Base-by-base conservation (phyloP, 371 early-diverging fungal genomes). In the Mortierella sp. region DNA sequence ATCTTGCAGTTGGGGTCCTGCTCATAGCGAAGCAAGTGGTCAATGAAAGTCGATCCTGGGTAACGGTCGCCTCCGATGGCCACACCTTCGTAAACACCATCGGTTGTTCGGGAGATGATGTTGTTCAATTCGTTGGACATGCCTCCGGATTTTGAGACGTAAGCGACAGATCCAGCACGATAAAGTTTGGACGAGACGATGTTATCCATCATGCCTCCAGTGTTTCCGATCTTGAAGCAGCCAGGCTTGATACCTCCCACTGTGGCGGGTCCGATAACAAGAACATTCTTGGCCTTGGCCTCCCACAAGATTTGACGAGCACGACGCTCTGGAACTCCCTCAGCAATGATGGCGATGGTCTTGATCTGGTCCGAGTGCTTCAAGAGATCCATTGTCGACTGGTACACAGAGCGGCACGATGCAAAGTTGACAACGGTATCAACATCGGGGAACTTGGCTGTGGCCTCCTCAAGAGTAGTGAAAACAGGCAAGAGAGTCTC, bases 131-230 rank as follows among this genome's bases (percentile, higher is more conserved):
- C 98, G 87, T 97, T 97, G 71, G 96, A 96, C 98, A 97, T 97
- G 82, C 98, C 98, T 83, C 98, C 98, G 15, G 94, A 94, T 90
- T 97, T 97, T 82, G 94, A 93, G 53, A 97, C 97, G 75, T 97
- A 97, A 45, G 93, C 97, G 37, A 97, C 95, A 1, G 96, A 95
- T 37, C 98, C 98, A 53, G 96, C 82, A 57, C 97, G 92, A 86
- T 97, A 97, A 72, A 97, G 89, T 84, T 95, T 94, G 84, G 95
- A 95, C 18, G 95, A 84, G 28, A 96, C 96, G 84, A 97, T 97
- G 90, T 97, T 97, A 85, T 97, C 98, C 96, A 97, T 97, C 98
- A 97, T 97, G 76, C 98, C 98, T 82, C 98, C 98, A 21, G 98
- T 97, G 91, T 97, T 97, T 74, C 98, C 98, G 71, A 97, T 97